A percentile compares a stretch with the other conserved stretches of the same genome.
Conservation (phyloP, 805 yeast genomes). For the Soucietia sequanensis region DNA sequence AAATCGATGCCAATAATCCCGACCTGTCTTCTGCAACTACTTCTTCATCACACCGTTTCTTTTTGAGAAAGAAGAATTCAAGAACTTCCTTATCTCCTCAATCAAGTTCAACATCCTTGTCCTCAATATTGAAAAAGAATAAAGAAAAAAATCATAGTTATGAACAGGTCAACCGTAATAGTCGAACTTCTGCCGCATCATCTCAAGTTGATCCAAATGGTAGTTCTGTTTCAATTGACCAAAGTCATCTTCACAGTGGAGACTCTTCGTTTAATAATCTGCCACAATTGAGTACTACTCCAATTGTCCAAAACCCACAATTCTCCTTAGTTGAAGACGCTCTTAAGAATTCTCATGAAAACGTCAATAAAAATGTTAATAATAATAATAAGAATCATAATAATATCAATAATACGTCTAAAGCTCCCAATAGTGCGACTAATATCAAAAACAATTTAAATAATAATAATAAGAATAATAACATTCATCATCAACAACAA, state of each 20-base stretch:
- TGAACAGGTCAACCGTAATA: slow-evolving; percentile 3
- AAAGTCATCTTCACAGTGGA: too few relatives aligned
- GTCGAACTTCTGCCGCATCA: not conserved
- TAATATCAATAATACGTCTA: too few relatives aligned
- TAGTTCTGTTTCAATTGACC: too few relatives aligned
- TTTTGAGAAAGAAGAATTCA: slow-evolving; percentile 22
- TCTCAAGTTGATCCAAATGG: too few relatives aligned
- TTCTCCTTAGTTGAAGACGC: too few relatives aligned
- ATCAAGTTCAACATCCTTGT: slow-evolving; percentile 20
- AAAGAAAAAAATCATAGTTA: slow-evolving; percentile 2
- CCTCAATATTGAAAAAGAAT: slow-evolving; percentile 10
- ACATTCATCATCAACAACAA: not conserved
- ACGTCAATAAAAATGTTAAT: slow-evolving; percentile 2
- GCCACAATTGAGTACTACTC: not conserved
- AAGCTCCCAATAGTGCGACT: slow-evolving; percentile 1
- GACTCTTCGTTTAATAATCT: too few relatives aligned
- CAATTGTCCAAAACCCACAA: not conserved
- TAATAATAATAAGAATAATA: too few relatives aligned
- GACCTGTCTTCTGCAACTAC: too few relatives aligned
- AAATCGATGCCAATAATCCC: too few relatives aligned
- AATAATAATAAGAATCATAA: slow-evolving; percentile 1
- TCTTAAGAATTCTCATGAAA: slow-evolving; percentile 3
- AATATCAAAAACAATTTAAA: not conserved
- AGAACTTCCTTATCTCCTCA: slow-evolving; percentile 24
- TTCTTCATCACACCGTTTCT: slow-evolving; percentile 20